Evolutionary conservation across 2,329 filamentous ascomycete genomes (phyloP), one percentile per base, ranked within the genome.

Genomic region (Emmonsiellopsis sp.): DNA sequence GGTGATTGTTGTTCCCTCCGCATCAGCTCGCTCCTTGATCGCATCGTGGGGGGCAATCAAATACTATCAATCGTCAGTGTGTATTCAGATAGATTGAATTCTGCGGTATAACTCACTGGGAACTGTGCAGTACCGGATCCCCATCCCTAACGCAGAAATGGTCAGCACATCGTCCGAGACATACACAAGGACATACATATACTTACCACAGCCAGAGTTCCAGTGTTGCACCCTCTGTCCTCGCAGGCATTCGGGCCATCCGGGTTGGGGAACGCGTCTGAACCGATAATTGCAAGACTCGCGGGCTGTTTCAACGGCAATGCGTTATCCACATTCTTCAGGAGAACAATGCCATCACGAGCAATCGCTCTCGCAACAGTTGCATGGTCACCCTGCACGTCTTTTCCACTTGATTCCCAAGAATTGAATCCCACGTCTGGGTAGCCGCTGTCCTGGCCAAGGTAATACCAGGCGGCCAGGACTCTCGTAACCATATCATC

Each of bases 51-150:
- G 72, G 6, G 62, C 68, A 43, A 77, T 58, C 17, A 77, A 68
- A 55, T 75, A 72, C 57, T 68, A 43, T 36, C 31, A 2, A 4
- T 9, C 13, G 36, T 39, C 9, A 39, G 36, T 39, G n/a, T 43
- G 56, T 33, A 58, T 45, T 7, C 32, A 53, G 8, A n/a, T 27
- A 14, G 5, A 17, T 8, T 9, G 36, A n/a, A 7, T n/a, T 1
- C 13, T 9, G 36, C 9, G 36, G 36, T n/a, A 13, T 13, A 14
- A 53, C 55, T 34, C 54, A 63, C 60, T 0, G 86, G 83, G 70
- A 85, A 89, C 53, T 87, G 78, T 3, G 84, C 74, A 0, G 82
- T 84, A 48, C 87, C 87, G 2, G 82, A 86, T 0, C 87, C 87
- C 86, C 86, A 90, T 11, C 80, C 80, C 44, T 47, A 47, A 6